Evolutionary conservation across 1,284 basidiomycete species (phyloP).

Genomic region (Naganishia cerealis): DNA sequence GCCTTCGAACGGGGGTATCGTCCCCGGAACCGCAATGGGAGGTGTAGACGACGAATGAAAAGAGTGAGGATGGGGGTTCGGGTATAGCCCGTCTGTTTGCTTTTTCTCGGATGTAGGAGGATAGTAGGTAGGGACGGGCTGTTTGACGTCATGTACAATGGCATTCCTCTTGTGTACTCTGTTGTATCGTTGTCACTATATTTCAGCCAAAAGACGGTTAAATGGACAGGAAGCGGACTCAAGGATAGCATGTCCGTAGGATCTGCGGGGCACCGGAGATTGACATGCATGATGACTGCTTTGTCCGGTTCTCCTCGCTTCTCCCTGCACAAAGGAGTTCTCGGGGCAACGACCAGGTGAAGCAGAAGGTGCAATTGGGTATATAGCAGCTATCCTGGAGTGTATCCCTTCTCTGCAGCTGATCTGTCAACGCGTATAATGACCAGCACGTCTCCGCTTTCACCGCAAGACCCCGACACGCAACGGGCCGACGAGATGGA

Average conservation of each 20-base stretch:
- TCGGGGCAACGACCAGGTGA: too few relatives aligned
- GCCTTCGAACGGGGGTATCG: neutral
- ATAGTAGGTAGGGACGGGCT: neutral
- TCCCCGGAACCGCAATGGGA: neutral
- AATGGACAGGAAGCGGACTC: neutral
- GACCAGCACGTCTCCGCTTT: conserved; percentile 1
- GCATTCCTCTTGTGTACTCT: conserved; percentile 2
- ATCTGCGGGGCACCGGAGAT: neutral
- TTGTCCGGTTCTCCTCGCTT: conserved; percentile 9
- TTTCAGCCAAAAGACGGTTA: neutral
- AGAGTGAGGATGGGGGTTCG: neutral
- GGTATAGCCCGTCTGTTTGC: neutral
- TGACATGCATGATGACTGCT: neutral
- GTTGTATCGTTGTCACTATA: neutral
- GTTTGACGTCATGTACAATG: neutral
- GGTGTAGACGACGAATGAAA: conserved; percentile 2
- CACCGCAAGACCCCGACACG: neutral
- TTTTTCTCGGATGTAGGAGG: neutral
- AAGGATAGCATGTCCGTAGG: too few relatives aligned
- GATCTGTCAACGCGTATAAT: neutral
- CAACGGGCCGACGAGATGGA: neutral
- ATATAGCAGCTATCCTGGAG: neutral
- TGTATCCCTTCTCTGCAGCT: neutral
- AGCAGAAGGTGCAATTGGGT: too few relatives aligned
- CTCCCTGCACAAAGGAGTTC: conserved; percentile 1